Conservation (phyloP, 768 basidiomycete species). For the Filobasidium wieringae region DNA sequence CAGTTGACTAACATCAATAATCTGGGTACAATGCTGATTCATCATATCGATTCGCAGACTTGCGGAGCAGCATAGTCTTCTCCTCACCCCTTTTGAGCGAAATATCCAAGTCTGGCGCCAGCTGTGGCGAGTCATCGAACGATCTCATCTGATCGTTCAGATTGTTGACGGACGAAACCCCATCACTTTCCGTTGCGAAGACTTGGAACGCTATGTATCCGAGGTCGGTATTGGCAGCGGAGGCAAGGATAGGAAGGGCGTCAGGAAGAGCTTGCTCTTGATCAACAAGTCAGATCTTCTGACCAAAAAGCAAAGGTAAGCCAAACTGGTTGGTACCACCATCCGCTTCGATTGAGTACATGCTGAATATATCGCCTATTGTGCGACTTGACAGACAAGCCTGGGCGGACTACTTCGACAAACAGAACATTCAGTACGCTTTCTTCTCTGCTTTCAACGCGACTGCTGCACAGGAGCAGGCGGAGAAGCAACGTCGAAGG, state of each 20-base stretch:
- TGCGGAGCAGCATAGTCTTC: constrained; percentile 71
- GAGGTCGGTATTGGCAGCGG: constrained; percentile 54
- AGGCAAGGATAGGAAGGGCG: constrained; percentile 57
- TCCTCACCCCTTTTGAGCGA: constrained; percentile 93
- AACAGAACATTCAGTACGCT: constrained; percentile 48
- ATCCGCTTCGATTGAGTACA: not conserved
- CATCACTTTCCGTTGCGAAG: constrained; percentile 80
- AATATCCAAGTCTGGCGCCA: constrained; percentile 92
- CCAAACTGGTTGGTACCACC: not conserved
- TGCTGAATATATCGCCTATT: too few relatives aligned
- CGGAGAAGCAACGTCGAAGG: constrained; percentile 35
- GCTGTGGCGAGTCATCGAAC: constrained; percentile 82
- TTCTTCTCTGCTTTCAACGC: constrained; percentile 95
- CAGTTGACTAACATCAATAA: constrained; percentile 35
- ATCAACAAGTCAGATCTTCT: constrained; percentile 95
- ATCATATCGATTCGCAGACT: constrained; percentile 45
- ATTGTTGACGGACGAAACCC: constrained; percentile 98
- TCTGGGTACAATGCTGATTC: not conserved
- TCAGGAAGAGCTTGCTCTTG: constrained; percentile 62
- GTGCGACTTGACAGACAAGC: constrained; percentile 46
- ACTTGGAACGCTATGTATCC: constrained; percentile 74
- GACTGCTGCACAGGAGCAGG: constrained; percentile 66
- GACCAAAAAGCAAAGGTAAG: constrained; percentile 69
- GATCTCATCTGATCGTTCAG: constrained; percentile 90
- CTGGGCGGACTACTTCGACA: constrained; percentile 64